Base-by-base conservation (phyloP, 2,329 filamentous ascomycete genomes). In the Xylaria arbuscula region DNA sequence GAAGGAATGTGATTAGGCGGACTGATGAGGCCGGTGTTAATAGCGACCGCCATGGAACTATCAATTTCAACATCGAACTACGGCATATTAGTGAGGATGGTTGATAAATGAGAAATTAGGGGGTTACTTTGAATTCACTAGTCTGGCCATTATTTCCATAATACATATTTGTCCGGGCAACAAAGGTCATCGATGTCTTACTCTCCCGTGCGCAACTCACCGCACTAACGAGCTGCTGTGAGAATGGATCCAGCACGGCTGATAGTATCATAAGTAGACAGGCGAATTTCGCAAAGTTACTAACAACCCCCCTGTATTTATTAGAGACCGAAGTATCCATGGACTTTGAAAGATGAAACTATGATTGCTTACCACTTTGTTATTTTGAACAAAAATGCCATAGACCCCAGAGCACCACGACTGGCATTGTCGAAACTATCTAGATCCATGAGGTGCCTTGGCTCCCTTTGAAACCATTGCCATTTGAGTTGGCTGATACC, bases 401-500 rank as follows among this genome's bases (percentile, higher is more conserved):
- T 45, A 19, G 17, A 45, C 50, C 60, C 60, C 50, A 62, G 17
- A 17, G 40, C 24, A 9, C 60, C 60, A 8, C 60, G 60, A 38
- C 60, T 62, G 0, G 60, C 60, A 1, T 28, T 15, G 19, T 62
- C 60, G 17, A 62, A 62, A 17, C 55, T 24, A 9, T 62, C 38
- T 13, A 62, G 17, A 32, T 55, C 60, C 8, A 55, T 36, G 17
- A 62, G 60, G 1, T 5, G 22, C 17, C 60, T 47, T 3, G 38
- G 34, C 11, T 47, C 1, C 3, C 34, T 19, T 28, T 38, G 24
- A 17, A 62, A 62, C 60, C 60, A 62, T 24, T 48, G 17, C 60
- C 60, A 62, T 55, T 62, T 47, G 0, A 62, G 48, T 13, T 62
- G 38, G 17, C 50, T 48, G 17, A 62, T 55, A 1, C 59, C 59